Conservation (phyloP, 148 eudicot species). For the Gaultheria prostrata region DNA sequence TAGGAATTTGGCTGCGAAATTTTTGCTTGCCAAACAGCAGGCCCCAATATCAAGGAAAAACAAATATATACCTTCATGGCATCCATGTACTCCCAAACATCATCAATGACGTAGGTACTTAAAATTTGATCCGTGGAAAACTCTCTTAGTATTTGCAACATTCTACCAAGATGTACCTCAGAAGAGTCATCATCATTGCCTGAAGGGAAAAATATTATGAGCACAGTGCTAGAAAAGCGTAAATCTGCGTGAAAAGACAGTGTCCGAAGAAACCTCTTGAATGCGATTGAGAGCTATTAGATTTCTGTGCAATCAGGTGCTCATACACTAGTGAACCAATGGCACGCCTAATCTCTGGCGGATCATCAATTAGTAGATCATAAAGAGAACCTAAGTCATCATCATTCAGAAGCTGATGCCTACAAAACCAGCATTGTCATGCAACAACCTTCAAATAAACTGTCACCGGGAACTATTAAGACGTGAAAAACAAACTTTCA, state of each 20-base stretch:
- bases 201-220: slow-evolving; percentile 21
- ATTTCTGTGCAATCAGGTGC: slow-evolving; percentile 90
- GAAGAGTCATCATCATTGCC: slow-evolving; percentile 60
- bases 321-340: slow-evolving; percentile 95
- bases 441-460: background rate
- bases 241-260: background rate
- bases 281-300: slow-evolving; percentile 56
- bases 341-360: slow-evolving; percentile 95
- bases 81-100: slow-evolving; percentile 96
- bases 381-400: slow-evolving; percentile 91
- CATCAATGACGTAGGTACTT: slow-evolving; percentile 89
- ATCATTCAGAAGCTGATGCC: slow-evolving; percentile 84
- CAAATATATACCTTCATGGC: slow-evolving; percentile 80
- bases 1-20: background rate
- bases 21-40: background rate
- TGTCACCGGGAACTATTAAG: background rate
- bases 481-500: background rate
- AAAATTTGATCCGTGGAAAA: slow-evolving; percentile 81
- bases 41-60: background rate
- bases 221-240: slow-evolving; percentile 3
- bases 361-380: slow-evolving; percentile 91
- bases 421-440: slow-evolving; percentile 35
- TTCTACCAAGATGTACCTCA: slow-evolving; percentile 73
- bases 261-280: slow-evolving; percentile 50
- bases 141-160: slow-evolving; percentile 88